phyloP scores from a whole-genome alignment of 805 yeast genomes.

The Candida silvatica region DNA sequence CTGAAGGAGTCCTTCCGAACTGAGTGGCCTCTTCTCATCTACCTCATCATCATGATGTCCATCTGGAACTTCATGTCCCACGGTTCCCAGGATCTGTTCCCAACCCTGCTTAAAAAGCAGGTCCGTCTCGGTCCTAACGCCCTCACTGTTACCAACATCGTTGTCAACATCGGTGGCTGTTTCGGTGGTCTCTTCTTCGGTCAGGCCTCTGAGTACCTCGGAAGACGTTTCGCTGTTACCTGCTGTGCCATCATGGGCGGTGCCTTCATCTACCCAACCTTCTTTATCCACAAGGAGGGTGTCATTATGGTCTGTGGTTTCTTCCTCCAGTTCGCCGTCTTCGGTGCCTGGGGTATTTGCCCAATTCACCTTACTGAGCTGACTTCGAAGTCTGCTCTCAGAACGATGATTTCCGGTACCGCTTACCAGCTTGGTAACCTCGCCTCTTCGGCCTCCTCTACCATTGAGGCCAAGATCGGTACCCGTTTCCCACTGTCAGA shows the following conservation, averaged over 20 bases:
- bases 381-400: conserved; percentile 48
- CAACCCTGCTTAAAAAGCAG: conserved; percentile 52
- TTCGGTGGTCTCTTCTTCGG: conserved; percentile 55
- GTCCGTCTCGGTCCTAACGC: conserved; percentile 35
- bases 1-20: conserved; percentile 30
- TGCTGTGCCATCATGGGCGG: conserved; percentile 45
- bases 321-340: conserved; percentile 56
- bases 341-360: conserved; percentile 69
- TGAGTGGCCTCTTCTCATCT: conserved; percentile 56
- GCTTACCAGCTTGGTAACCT: conserved; percentile 68
- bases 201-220: conserved; percentile 47
- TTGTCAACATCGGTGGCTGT: conserved; percentile 61
- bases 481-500: conserved; percentile 43
- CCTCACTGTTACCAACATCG: conserved; percentile 51
- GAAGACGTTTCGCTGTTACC: conserved; percentile 51
- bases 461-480: conserved; percentile 62
- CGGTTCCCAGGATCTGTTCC: conserved; percentile 68
- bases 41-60: conserved; percentile 53
- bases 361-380: conserved; percentile 62
- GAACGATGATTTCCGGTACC: conserved; percentile 54
- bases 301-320: conserved; percentile 48
- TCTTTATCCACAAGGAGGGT: conserved; percentile 30
- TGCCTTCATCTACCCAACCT: conserved; percentile 56
- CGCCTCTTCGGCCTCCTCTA: conserved; percentile 62
- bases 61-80: conserved; percentile 69